Conservation (phyloP, 257 asterid species). For the Solanum chmielewskii region DNA sequence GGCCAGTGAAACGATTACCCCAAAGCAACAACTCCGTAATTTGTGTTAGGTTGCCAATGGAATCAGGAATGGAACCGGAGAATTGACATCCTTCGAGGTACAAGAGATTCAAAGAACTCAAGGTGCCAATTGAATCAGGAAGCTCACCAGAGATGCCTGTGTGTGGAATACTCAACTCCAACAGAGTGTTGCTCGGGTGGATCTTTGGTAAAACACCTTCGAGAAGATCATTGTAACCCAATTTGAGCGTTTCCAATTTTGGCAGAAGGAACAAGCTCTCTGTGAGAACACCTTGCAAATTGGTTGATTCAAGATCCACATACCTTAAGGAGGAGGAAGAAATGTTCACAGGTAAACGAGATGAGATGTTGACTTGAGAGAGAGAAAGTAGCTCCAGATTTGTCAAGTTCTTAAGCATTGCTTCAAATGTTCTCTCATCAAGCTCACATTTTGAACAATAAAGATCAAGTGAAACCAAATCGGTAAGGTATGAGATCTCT, state of each 20-base stretch:
- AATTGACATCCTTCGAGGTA: fast-evolving
- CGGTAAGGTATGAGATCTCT: background rate
- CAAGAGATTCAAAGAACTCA: background rate
- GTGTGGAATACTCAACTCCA: background rate
- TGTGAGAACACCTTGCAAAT: background rate
- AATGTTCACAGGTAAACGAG: background rate
- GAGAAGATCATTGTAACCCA: fast-evolving
- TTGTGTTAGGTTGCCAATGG: too few species aligned
- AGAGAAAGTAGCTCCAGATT: background rate
- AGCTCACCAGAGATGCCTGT: background rate
- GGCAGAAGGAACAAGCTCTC: background rate
- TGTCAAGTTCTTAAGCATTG: background rate
- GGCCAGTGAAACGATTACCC: too few species aligned
- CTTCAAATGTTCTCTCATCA: background rate
- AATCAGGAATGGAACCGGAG: too few species aligned
- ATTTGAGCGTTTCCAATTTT: background rate
- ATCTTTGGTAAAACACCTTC: background rate
- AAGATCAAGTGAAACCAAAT: background rate
- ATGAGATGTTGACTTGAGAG: fast-evolving
- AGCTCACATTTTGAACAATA: fast-evolving
- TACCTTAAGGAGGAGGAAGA: background rate
- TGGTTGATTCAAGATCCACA: fast-evolving
- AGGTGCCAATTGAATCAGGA: background rate
- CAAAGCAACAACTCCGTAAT: too few species aligned
- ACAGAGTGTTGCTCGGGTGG: background rate